These are phyloP conservation scores for Darksidea phi DNA, from an alignment of 495 filamentous ascomycete species.

Conservation along the genomic window DNA sequence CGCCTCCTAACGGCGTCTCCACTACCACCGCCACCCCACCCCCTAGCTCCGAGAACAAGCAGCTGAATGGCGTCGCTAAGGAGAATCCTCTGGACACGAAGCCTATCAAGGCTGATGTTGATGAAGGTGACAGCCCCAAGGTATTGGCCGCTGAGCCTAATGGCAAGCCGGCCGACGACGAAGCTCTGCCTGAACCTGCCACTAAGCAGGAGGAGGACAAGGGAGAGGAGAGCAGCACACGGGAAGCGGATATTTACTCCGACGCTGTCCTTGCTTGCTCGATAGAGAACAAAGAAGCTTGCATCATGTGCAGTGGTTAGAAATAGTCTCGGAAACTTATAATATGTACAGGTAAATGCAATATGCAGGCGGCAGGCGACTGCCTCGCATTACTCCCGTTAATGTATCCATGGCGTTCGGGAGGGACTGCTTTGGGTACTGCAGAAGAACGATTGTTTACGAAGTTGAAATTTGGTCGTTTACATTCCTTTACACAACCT, in stretches of 20 bases:
- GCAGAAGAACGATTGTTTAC: background rate
- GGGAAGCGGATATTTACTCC: conserved; percentile 89
- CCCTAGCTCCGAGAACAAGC: conserved; percentile 47
- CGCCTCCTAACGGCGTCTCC: conserved; percentile 54
- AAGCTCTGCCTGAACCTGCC: conserved; percentile 52
- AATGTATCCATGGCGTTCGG: background rate
- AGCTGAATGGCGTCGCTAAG: conserved; percentile 44
- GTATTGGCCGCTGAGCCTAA: conserved; percentile 67
- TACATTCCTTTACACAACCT: background rate
- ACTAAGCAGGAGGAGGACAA: conserved; percentile 61
- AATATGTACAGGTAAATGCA: conserved; percentile 7
- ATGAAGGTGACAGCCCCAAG: conserved; percentile 74
- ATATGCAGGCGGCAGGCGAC: background rate
- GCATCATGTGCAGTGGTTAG: conserved; percentile 86
- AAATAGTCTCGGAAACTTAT: background rate
- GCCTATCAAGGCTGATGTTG: conserved; percentile 65
- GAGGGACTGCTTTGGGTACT: background rate
- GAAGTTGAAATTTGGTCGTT: background rate
- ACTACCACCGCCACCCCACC: conserved; percentile 63
- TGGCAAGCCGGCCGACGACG: conserved; percentile 52
- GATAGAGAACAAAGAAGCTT: conserved; percentile 88
- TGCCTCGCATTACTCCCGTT: conserved; percentile 6
- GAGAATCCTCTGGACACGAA: conserved; percentile 45
- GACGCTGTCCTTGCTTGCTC: conserved; percentile 86
- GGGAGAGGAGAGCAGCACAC: conserved; percentile 61